Evolutionary conservation across 75 land plant species (phyloP), one percentile per base, ranked within the genome.

Genomic region (Larix kaempferi): DNA sequence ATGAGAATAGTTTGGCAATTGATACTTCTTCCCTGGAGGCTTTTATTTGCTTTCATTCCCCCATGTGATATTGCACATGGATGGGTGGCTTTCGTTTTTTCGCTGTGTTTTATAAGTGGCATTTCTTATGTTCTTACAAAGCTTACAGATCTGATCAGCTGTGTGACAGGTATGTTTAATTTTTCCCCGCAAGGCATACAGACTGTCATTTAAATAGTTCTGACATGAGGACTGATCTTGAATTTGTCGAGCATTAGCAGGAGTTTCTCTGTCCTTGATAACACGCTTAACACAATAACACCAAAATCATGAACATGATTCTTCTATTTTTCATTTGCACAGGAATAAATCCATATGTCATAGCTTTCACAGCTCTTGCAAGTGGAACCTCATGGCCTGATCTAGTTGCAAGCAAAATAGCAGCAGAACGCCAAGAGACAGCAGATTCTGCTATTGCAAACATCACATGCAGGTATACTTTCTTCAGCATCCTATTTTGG

Each of bases 381-480:
- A 71, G 77, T 84, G 98, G 98, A 78, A 91, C 95, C 57, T 95
- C 98, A 56, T 93, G 92, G 91, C 95, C 98, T 35, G 95, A 95
- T 84, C 80, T 95, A 80, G 89, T 93, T 55, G 98, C 95, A 33
- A 95, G 98, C 77, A 93, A 89, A 78, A 93, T 93, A 81, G 98
- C 98, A 61, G 98, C 93, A 69, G 95, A 95, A 54, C 89, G 90
- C 57, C 91, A 91, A 71, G 76, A 55, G 52, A 95, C 98, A 74
- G 98, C 98, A 35, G 98, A 95, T 77, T 95, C 98, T 61, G 98
- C 93, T 23, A 91, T 95, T 72, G 98, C 98, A 69, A 95, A 95
- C 85, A 93, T 93, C 84, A 95, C 85, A 74, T 92, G 94, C 94
- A 92, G 94, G 94, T 92, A 39, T 21, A 4, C 3, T 63, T 75